Evolutionary conservation across 148 eudicot species (phyloP), one percentile per base, ranked within the genome.

Genomic region (Heliamphora exappendiculata): DNA sequence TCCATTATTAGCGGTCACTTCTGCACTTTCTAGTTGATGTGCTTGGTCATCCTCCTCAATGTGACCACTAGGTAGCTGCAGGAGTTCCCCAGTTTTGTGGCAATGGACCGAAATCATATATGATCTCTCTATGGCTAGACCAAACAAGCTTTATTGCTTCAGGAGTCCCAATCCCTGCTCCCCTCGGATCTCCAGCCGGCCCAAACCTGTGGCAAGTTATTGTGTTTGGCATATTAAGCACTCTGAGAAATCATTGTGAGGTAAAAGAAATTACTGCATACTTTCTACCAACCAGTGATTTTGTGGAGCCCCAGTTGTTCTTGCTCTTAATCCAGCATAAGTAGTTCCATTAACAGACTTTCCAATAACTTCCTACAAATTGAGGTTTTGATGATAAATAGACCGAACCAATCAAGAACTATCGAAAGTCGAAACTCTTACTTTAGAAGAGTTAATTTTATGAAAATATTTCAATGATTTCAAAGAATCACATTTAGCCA

Each of bases 281-380:
- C 4, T 44, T 63, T 63, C 19, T 19, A 39, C 79, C 67, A 57
- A 96, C 99, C 99, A 96, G 76, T 96, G 99, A 82, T 96, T 96
- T 82, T 96, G 99, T 37, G 99, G 99, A 75, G 99, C 99, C 64
- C 99, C 98, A 0, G 99, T 93, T 62, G 99, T 96, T 87, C 99
- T 91, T 81, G 99, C 99, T 84, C 99, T 86, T 60, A 93, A 63
- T 36, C 98, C 99, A 68, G 91, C 98, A 63, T 93, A 96, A 42
- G 99, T 96, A 49, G 99, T 96, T 71, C 99, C 99, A 69, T 96
- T 96, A 24, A 96, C 99, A 9, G 99, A 31, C 12, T 88, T 89
- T 34, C 99, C 98, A 67, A 96, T 80, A 51, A 96, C 89, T 75
- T 93, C 87, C 99, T 93, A 94, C 78, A 86, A 76, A 69, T 44